Percentiles rank a stretch among this genome's conserved stretches.
phyloP scores from a whole-genome alignment of 345 rosid genomes.

The Kernera saxatilis region DNA sequence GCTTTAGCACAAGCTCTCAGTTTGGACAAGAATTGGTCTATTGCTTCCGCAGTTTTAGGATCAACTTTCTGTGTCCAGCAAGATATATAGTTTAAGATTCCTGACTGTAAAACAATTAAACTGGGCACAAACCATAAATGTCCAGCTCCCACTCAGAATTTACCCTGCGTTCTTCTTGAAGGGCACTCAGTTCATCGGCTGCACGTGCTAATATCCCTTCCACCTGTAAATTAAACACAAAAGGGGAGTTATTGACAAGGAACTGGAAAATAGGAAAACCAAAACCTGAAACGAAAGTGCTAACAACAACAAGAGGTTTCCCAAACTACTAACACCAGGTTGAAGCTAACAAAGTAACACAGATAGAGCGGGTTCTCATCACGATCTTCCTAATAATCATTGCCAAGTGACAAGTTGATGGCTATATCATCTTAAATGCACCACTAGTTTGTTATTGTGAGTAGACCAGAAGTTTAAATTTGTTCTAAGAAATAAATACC shows the following conservation, averaged over 20 bases:
- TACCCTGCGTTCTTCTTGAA: constrained; percentile 93
- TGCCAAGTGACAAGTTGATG: neutral
- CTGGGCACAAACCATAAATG: neutral
- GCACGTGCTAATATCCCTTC: constrained; percentile 84
- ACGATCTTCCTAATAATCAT: neutral
- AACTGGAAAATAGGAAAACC: neutral
- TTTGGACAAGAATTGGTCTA: constrained; percentile 73
- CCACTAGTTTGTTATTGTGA: neutral
- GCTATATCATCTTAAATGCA: neutral
- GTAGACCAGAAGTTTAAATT: neutral
- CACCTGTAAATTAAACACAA: constrained; percentile 36
- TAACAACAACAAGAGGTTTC: neutral
- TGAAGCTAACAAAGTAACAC: neutral
- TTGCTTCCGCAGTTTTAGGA: constrained; percentile 84
- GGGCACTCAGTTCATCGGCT: constrained; percentile 74
- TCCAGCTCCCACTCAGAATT: neutral
- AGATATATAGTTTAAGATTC: neutral
- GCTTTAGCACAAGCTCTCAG: constrained; percentile 76
- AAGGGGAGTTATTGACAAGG: neutral
- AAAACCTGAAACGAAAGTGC: neutral
- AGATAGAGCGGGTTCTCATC: neutral
- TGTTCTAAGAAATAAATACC: neutral
- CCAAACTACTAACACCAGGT: neutral
- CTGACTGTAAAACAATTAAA: neutral
- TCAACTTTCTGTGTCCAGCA: constrained; percentile 61